Percentiles rank a stretch among this genome's conserved stretches.
Conservation (phyloP, 2,329 filamentous ascomycete genomes). For the Allantophomopsis cytisporea region DNA sequence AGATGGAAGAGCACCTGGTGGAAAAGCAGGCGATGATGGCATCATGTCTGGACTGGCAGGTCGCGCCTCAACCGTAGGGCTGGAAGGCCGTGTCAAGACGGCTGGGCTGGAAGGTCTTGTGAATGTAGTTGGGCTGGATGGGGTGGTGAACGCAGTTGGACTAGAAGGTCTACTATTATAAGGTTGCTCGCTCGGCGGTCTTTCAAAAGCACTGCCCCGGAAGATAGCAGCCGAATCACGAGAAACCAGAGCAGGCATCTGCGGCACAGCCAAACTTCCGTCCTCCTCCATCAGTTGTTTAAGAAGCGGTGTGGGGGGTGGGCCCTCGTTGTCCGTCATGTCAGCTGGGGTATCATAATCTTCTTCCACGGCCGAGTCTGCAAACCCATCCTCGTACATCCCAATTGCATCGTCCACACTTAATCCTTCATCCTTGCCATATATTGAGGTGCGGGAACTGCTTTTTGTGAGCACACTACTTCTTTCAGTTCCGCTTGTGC, state of each 20-base stretch:
- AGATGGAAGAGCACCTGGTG: too few relatives aligned
- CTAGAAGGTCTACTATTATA: too few relatives aligned
- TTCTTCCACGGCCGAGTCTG: constrained; percentile 32
- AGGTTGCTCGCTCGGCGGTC: too few relatives aligned
- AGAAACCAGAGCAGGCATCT: constrained; percentile 6
- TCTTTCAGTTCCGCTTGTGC: constrained; percentile 63
- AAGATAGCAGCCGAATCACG: constrained; percentile 26
- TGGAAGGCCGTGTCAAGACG: not conserved
- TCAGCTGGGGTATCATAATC: constrained; percentile 4
- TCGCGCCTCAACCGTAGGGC: constrained; percentile 14
- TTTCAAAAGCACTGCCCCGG: not conserved
- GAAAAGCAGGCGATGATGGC: too few relatives aligned
- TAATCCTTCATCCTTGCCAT: constrained; percentile 37
- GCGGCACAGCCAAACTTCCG: too few relatives aligned
- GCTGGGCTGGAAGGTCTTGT: too few relatives aligned
- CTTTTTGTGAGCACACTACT: constrained; percentile 72
- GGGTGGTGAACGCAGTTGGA: too few relatives aligned
- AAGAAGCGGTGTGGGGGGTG: not conserved
- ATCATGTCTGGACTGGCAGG: constrained; percentile 10
- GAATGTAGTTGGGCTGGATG: too few relatives aligned
- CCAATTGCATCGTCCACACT: constrained; percentile 58
- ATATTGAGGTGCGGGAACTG: constrained; percentile 57
- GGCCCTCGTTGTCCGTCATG: not conserved
- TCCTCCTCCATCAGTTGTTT: constrained; percentile 1
- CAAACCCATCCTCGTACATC: constrained; percentile 53